Base-by-base conservation (phyloP, 768 basidiomycete species). In the Boletus reticuloceps region DNA sequence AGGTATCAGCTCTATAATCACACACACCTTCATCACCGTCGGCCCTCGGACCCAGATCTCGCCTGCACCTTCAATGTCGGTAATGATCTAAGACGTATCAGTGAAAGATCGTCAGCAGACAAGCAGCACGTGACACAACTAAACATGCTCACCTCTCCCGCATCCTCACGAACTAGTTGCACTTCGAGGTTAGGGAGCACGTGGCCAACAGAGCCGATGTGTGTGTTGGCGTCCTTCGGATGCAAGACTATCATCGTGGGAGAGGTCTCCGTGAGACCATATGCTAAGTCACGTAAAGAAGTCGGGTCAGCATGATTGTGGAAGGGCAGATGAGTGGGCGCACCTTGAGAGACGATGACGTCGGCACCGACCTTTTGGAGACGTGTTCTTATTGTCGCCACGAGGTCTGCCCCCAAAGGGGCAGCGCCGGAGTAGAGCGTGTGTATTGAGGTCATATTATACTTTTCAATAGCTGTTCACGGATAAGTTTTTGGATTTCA, bases 21-120 rank as follows among this genome's bases (percentile, higher is more conserved):
- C 13, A 32, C 59, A 79, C 51, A 83, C 85, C 77, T 91, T 93
- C 89, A 94, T 93, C 38, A 94, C 75, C 1, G 75, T 81, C 6
- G 88, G 85, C 0, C 92, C 91, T 46, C 84, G 79, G 4, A 94
- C 51, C 90, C 91, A 94, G 17, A 96, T 68, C 69, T 95, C 93
- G 16, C 94, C 92, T 0, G 81, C 74, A 51, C 85, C 75, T 16
- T 63, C 59, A 2, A 72, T 62, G 36, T 62, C 62, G 0, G 65
- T 72, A 12, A 68, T 58, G 13, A 64, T 47, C 70, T 72, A 32
- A 25, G 25, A 9, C 22, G 16, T 40, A 8, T 63, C 22, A 55
- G 39, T 14, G 22, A 17, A 39, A n/a, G 14, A 25, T 11, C 1
- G 2, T 27, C 16, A 11, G 25, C 34, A 11, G 32, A 39, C 36